Conservation (phyloP, 805 yeast species). For the Kazachstania taianensis region DNA sequence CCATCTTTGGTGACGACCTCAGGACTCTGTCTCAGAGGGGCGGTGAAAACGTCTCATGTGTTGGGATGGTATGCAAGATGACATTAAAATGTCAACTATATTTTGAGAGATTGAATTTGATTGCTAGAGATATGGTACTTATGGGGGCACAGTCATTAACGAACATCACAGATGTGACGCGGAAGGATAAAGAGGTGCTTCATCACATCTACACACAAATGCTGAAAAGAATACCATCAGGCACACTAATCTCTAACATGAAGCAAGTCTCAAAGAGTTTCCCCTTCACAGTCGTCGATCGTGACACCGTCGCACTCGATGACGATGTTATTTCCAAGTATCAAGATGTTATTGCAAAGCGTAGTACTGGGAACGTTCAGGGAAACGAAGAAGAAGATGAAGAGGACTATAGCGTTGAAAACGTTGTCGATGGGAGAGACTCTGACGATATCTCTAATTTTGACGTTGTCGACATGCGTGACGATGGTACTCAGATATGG, state of each 20-base stretch:
- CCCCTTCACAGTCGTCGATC: not conserved
- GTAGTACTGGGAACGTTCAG: too few relatives aligned
- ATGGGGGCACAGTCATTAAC: not conserved
- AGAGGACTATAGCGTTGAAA: too few relatives aligned
- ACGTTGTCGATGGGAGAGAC: too few relatives aligned
- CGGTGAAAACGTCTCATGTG: slow-evolving; percentile 16
- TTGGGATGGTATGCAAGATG: slow-evolving; percentile 21
- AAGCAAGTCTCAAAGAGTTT: not conserved
- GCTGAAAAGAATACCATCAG: not conserved
- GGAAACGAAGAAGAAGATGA: too few relatives aligned
- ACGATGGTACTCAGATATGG: too few relatives aligned
- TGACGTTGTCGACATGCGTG: too few relatives aligned
- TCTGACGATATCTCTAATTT: too few relatives aligned
- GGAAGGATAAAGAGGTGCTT: not conserved
- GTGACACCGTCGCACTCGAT: too few relatives aligned
- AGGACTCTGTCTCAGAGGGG: not conserved
- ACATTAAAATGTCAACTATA: slow-evolving; percentile 13
- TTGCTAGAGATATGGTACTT: slow-evolving; percentile 11
- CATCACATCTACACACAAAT: not conserved
- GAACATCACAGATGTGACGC: not conserved
- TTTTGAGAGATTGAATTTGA: slow-evolving; percentile 15
- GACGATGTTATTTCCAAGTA: too few relatives aligned
- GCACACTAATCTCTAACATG: not conserved
- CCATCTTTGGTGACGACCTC: slow-evolving; percentile 5
- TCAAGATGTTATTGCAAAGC: too few relatives aligned